These are phyloP conservation scores for Magnaporthiopsis rhizophila DNA, from an alignment of 2,329 filamentous ascomycete genomes.

Conservation along the genomic window DNA sequence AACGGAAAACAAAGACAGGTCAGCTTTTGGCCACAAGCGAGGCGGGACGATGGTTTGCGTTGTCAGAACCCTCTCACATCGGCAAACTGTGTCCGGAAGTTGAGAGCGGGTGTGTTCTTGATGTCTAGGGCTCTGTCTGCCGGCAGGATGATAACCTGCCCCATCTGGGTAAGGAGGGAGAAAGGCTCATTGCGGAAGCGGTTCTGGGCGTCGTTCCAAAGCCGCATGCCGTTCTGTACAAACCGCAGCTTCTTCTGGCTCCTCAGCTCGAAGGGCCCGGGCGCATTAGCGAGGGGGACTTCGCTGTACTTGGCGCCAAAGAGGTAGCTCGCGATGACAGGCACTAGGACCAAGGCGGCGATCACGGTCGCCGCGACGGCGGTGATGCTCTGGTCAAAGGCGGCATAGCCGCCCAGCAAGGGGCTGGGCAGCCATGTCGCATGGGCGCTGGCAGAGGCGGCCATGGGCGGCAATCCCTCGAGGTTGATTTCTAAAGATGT, in stretches of 20 bases:
- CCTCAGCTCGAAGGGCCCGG: neutral
- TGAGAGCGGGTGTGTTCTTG: neutral
- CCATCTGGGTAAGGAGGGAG: neutral
- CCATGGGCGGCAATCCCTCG: too few relatives aligned
- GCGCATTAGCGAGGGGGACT: neutral
- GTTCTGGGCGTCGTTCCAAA: neutral
- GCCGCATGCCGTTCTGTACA: neutral
- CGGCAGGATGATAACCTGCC: neutral
- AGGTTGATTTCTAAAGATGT: too few relatives aligned
- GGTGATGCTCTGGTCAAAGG: neutral
- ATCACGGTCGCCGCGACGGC: neutral
- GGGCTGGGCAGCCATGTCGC: too few relatives aligned
- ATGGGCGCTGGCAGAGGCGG: too few relatives aligned
- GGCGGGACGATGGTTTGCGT: neutral
- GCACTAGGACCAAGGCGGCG: neutral
- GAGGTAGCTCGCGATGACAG: neutral
- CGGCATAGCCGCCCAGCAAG: too few relatives aligned
- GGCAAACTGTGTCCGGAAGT: neutral
- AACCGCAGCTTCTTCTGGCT: neutral
- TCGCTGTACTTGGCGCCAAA: neutral
- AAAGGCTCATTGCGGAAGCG: neutral
- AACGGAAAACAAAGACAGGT: neutral
- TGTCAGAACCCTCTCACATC: neutral
- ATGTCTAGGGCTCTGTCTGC: neutral
- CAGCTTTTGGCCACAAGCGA: neutral